Evolutionary conservation across 768 basidiomycete genomes (phyloP), one percentile per base, ranked within the genome.

Genomic region (Holtermanniella nyarrowii): DNA sequence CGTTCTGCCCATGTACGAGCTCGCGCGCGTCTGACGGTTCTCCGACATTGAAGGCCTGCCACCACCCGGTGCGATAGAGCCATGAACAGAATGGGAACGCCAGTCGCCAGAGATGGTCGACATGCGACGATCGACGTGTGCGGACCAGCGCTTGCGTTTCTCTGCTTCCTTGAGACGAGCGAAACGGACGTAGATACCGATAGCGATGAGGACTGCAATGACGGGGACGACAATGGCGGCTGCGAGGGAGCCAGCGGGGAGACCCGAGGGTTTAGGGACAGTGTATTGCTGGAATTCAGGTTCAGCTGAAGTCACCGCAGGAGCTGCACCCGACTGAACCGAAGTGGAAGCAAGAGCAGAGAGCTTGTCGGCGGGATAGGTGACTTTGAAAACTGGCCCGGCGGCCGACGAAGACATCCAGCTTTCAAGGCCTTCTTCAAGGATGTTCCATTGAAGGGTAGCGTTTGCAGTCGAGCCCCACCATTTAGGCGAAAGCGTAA

Each of bases 401-500:
- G 67, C 49, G 22, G 70, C 62, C 14, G 55, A 46, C 31, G 44
- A 31, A n/a, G 68, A 63, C 23, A 65, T 48, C 51, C 56, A 72
- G 2, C 50, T 44, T 12, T 52, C 52, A 4, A 50, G 50, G 31
- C 68, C 69, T 24, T 55, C 43, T 20, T 68, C 58, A 48, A 69
- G 55, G 57, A 74, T 67, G 40, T 42, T 53, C 40, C 71, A 53
- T 42, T 74, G 66, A 20, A 74, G 61, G n/a, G 56, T 41, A 13
- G 69, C 70, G 39, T 61, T 60, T 16, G 60, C 48, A 16, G 68
- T 70, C 37, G 54, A 55, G 52, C 70, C 71, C 73, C 73, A 74
- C 72, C 72, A 74, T 44, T 55, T 61, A 0, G 73, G 73, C n/a
- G 60, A 53, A 22, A 74, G 58, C 12, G 48, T 56, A 5, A 56